A percentile compares a stretch with the other conserved stretches of the same genome.
phyloP scores from a whole-genome alignment of 805 yeast genomes.

The Candida suzukii region DNA sequence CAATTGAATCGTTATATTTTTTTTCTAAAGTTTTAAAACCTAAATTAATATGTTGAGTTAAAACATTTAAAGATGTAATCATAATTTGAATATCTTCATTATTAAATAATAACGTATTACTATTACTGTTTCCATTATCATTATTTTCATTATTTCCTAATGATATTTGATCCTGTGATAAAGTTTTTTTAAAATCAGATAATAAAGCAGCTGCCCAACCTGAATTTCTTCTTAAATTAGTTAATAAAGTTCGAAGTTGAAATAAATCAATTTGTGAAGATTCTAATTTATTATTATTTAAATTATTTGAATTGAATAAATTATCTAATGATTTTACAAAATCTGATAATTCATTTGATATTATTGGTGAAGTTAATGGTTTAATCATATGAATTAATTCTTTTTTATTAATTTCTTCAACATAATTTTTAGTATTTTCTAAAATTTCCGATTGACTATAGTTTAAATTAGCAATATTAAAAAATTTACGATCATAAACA shows the following conservation, averaged over 20 bases:
- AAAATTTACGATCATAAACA: slow-evolving; percentile 57
- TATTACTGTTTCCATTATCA: too few species aligned
- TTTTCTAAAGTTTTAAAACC: slow-evolving; percentile 34
- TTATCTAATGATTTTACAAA: slow-evolving; percentile 12
- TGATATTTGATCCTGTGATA: slow-evolving; percentile 7
- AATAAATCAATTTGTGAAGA: slow-evolving; percentile 27
- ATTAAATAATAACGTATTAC: slow-evolving; percentile 3
- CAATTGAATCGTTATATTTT: slow-evolving; percentile 30
- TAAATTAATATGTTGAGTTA: slow-evolving; percentile 44
- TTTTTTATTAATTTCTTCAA: slow-evolving; percentile 16
- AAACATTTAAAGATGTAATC: slow-evolving; percentile 41
- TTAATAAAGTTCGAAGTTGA: slow-evolving; percentile 30
- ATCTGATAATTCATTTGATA: slow-evolving; percentile 12
- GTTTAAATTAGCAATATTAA: slow-evolving; percentile 21
- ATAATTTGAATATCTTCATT: slow-evolving; percentile 34
- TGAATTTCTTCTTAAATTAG: slow-evolving; percentile 27
- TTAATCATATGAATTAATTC: slow-evolving; percentile 24
- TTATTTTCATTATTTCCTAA: slow-evolving; percentile 3
- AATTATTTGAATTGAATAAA: slow-evolving; percentile 7
- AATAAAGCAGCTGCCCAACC: slow-evolving; percentile 32
- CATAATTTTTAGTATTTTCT: slow-evolving; percentile 6
- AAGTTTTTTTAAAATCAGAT: slow-evolving; percentile 26
- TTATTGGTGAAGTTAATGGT: slow-evolving; percentile 26
- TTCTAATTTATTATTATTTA: background rate
- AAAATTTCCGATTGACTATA: background rate